phyloP scores from a whole-genome alignment of 305 asterid genomes.

The Plantago coronopus region DNA sequence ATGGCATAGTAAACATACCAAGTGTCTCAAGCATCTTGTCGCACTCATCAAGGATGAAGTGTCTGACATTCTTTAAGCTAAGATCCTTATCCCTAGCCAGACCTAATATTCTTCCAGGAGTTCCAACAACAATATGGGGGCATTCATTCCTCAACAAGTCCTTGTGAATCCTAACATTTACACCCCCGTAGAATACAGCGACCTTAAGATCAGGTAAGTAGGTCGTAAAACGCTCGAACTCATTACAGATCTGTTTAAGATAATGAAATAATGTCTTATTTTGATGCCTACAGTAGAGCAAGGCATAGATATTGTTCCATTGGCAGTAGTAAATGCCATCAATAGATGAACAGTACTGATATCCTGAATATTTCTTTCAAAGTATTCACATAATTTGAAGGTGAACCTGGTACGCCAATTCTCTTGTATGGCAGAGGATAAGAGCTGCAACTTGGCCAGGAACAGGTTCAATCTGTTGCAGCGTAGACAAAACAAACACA shows the following conservation, averaged over 20 bases:
- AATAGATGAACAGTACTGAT: neutral
- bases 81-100: constrained; percentile 60
- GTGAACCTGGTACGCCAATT: constrained; percentile 65
- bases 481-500: constrained; percentile 74
- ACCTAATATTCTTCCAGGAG: constrained; percentile 67
- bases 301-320: neutral
- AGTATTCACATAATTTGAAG: neutral
- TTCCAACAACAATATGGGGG: constrained; percentile 76
- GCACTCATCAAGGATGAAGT: constrained; percentile 70
- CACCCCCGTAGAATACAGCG: constrained; percentile 74
- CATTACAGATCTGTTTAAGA: constrained; percentile 58
- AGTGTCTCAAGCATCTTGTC: constrained; percentile 81
- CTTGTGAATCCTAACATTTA: constrained; percentile 59
- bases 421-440: constrained; percentile 59
- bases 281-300: too few species aligned
- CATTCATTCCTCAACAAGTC: constrained; percentile 68
- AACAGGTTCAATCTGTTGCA: constrained; percentile 80
- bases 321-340: neutral
- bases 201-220: constrained; percentile 50
- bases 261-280: neutral
- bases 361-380: too few species aligned
- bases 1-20: constrained; percentile 33
- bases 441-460: constrained; percentile 87
- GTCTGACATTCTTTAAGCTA: constrained; percentile 59
- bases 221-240: constrained; percentile 61